A percentile compares a stretch with the other conserved stretches of the same genome.
These are phyloP conservation scores for Candida jianshihensis DNA, from an alignment of 805 yeast species.

Conservation along the genomic window DNA sequence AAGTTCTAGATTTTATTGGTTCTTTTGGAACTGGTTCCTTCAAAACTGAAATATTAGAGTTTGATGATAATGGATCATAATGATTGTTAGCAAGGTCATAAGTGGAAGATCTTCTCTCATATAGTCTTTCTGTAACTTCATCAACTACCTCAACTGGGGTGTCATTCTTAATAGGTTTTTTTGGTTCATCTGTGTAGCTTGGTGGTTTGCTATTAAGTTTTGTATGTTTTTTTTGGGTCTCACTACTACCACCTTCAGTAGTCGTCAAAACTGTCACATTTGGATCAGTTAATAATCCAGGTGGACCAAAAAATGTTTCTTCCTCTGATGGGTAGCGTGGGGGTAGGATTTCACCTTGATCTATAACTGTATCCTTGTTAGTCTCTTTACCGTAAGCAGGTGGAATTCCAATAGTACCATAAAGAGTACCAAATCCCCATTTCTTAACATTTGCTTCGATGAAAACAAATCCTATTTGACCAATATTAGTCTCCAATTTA, in stretches of 20 bases:
- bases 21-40: slow-evolving; percentile 1
- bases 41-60: neutral
- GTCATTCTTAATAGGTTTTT: slow-evolving; percentile 5
- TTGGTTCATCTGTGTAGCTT: slow-evolving; percentile 21
- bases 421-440: slow-evolving; percentile 59
- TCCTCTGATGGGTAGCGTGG: slow-evolving; percentile 64
- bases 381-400: slow-evolving; percentile 36
- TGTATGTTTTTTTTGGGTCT: slow-evolving; percentile 2
- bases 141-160: slow-evolving; percentile 4
- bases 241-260: neutral
- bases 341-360: slow-evolving; percentile 67
- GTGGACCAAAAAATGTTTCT: slow-evolving; percentile 52
- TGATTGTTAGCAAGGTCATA: slow-evolving; percentile 26
- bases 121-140: slow-evolving; percentile 14
- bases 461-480: slow-evolving; percentile 73
- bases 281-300: slow-evolving; percentile 12
- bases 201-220: slow-evolving; percentile 17
- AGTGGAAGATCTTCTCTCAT: slow-evolving; percentile 28
- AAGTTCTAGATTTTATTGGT: neutral
- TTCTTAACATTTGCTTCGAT: slow-evolving; percentile 81
- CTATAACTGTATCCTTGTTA: slow-evolving; percentile 48
- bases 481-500: slow-evolving; percentile 50
- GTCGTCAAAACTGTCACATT: no score
- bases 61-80: slow-evolving; percentile 7
- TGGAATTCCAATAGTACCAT: slow-evolving; percentile 38